Percentiles rank a stretch among this genome's conserved stretches.
These are phyloP conservation scores for Aspergillus luchuensis DNA, from an alignment of 2,329 filamentous ascomycete genomes.

Conservation along the genomic window DNA sequence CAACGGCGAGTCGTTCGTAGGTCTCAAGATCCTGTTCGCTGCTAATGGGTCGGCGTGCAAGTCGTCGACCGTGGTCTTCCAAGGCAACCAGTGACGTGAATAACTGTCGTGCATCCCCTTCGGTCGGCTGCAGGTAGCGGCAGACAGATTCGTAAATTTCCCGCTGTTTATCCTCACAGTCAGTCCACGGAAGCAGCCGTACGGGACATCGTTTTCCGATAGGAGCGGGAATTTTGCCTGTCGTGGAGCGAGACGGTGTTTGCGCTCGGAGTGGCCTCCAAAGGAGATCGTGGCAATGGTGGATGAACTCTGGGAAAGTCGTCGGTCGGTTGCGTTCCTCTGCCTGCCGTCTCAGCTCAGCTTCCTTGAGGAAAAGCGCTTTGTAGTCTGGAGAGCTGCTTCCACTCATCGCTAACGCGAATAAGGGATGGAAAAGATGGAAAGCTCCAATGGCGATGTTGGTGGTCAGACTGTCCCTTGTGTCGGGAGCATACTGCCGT, in stretches of 20 bases:
- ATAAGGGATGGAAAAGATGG: neutral
- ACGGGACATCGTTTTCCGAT: slow-evolving; percentile 18
- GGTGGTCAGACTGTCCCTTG: no score
- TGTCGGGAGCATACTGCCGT: no score
- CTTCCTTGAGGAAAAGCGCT: slow-evolving; percentile 11
- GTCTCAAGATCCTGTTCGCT: slow-evolving; percentile 34
- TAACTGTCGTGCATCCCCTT: slow-evolving; percentile 3
- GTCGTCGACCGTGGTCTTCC: slow-evolving; percentile 19
- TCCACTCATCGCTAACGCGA: neutral
- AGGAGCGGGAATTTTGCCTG: slow-evolving; percentile 14
- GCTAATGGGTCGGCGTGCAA: slow-evolving; percentile 23
- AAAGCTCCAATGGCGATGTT: neutral
- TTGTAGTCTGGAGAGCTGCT: slow-evolving; percentile 15
- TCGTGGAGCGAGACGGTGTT: slow-evolving; percentile 16
- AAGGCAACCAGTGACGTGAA: slow-evolving; percentile 20
- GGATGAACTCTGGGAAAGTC: slow-evolving; percentile 12
- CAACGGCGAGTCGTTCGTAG: slow-evolving; percentile 32
- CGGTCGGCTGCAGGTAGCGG: slow-evolving; percentile 12
- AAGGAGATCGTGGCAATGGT: slow-evolving; percentile 13
- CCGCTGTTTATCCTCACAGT: slow-evolving; percentile 13
- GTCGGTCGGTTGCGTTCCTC: neutral
- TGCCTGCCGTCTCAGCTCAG: neutral
- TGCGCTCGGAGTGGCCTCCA: slow-evolving; percentile 9
- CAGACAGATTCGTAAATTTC: slow-evolving; percentile 18
- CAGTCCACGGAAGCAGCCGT: slow-evolving; percentile 11